phyloP scores from a whole-genome alignment of 495 filamentous ascomycete species.

The Tuber aestivum region DNA sequence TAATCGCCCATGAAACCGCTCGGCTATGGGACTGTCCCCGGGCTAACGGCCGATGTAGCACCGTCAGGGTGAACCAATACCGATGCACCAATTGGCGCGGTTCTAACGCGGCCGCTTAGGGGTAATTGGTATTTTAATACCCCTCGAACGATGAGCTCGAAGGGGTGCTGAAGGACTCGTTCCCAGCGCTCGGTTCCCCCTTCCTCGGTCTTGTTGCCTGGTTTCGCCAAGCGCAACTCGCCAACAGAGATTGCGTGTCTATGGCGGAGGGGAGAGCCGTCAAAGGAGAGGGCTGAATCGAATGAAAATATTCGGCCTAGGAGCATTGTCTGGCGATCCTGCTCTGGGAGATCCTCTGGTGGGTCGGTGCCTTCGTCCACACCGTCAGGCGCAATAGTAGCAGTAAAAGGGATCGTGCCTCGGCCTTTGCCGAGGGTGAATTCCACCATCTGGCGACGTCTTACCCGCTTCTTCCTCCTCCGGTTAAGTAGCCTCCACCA shows the following conservation, averaged over 20 bases:
- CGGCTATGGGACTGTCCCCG: constrained; percentile 1
- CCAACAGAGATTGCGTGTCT: constrained; percentile 62
- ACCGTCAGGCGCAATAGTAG: constrained; percentile 31
- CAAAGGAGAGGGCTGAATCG: constrained; percentile 79
- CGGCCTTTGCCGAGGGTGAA: constrained; percentile 11
- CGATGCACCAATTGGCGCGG: constrained; percentile 36
- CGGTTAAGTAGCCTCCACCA: constrained; percentile 24
- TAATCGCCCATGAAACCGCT: constrained; percentile 26
- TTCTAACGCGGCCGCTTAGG: constrained; percentile 62
- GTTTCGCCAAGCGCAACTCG: constrained; percentile 70
- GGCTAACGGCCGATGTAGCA: constrained; percentile 20
- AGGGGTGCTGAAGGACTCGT: constrained; percentile 78
- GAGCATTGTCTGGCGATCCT: constrained; percentile 72
- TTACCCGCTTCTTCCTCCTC: constrained; percentile 15
- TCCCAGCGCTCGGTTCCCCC: constrained; percentile 90
- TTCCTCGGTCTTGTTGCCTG: constrained; percentile 82
- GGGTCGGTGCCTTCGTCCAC: constrained; percentile 65
- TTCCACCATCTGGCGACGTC: constrained; percentile 14
- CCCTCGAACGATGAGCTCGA: constrained; percentile 83
- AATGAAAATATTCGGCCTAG: constrained; percentile 81
- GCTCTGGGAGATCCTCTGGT: constrained; percentile 54
- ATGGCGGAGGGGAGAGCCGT: constrained; percentile 74
- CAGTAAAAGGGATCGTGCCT: not conserved
- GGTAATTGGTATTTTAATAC: constrained; percentile 84
- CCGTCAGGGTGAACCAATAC: constrained; percentile 39